Evolutionary conservation across 306 rosid genomes (phyloP), one percentile per base, ranked within the genome.

Genomic region (Quercus berberidifolia): DNA sequence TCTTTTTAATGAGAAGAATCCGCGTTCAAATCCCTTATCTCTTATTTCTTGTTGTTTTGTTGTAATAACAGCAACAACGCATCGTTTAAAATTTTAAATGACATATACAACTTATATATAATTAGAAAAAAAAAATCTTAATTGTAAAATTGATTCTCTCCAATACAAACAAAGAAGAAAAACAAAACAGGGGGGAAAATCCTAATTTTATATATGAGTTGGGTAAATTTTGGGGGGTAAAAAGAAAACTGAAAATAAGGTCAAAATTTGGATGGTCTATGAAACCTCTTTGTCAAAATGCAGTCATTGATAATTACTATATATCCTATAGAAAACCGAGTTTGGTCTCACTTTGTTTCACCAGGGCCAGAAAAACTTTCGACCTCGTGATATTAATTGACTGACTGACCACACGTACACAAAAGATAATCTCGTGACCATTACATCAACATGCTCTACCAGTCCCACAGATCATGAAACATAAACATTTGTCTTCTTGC

Each of bases 351-450:
- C n/a, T 5, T 4, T 12, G 15, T 62, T 49, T 28, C 69, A 14
- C 1, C 7, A 15, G 25, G 31, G 25, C 28, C 79, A 65, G 71
- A 82, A 64, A 64, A 17, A 64, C n/a, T 71, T 76, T 14, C 1
- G 46, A 4, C 38, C 85, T 76, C 79, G 82, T 82, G 85, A 82
- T 31, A 49, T 49, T 21, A 13, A 26, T 76, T 25, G 55, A 74
- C 79, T 65, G 76, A 55, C 55, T 55, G 72, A 55, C 55, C 6
- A 46, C 52, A 6, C 26, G 17, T 15, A 12, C 60, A 21, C 20
- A 76, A 52, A 35, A 78, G 18, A 65, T 73, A 9, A 64, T 77
- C 85, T 73, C 85, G 85, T 77, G 85, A 78, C 76, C 55, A 8
- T 41, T 41, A 41, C 46, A 41, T 41, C 46, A 41, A 54, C 25